A percentile compares a stretch with the other conserved stretches of the same genome.
These are phyloP conservation scores for Fusarium sp. DNA, from an alignment of 2,329 filamentous ascomycete species.

Conservation along the genomic window DNA sequence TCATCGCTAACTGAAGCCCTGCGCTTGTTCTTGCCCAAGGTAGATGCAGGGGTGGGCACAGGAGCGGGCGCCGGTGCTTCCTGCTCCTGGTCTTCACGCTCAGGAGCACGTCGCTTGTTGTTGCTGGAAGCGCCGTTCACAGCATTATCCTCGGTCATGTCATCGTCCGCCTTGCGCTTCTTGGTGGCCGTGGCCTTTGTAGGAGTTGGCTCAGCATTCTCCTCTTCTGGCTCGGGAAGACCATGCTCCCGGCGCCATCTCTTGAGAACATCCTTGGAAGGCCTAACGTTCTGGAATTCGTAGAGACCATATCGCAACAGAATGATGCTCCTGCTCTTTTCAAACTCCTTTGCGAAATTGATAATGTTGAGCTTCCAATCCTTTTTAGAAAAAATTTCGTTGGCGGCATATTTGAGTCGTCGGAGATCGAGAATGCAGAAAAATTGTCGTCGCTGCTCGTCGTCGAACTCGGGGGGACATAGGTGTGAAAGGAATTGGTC, in stretches of 20 bases:
- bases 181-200: slow-evolving; percentile 52
- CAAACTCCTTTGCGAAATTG: slow-evolving; percentile 73
- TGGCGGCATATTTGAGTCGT: slow-evolving; percentile 69
- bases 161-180: slow-evolving; percentile 69
- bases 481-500: slow-evolving; percentile 69
- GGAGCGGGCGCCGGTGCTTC: slow-evolving; percentile 51
- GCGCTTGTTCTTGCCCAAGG: slow-evolving; percentile 62
- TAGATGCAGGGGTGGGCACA: slow-evolving; percentile 41
- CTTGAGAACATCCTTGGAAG: slow-evolving; percentile 66
- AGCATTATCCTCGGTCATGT: slow-evolving; percentile 54
- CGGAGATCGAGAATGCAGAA: slow-evolving; percentile 72
- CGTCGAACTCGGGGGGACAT: slow-evolving; percentile 67
- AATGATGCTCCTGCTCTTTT: slow-evolving; percentile 71
- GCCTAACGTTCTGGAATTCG: slow-evolving; percentile 71
- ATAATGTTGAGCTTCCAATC: slow-evolving; percentile 72
- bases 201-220: slow-evolving; percentile 49
- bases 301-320: slow-evolving; percentile 71
- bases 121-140: slow-evolving; percentile 48
- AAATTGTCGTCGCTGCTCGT: slow-evolving; percentile 70
- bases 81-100: slow-evolving; percentile 54
- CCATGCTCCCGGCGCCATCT: slow-evolving; percentile 69
- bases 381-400: slow-evolving; percentile 70
- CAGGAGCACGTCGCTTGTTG: slow-evolving; percentile 62
- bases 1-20: slow-evolving; percentile 60
- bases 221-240: slow-evolving; percentile 62